A percentile compares a stretch with the other conserved stretches of the same genome.
phyloP scores from a whole-genome alignment of 768 basidiomycete genomes.

The Daedaleopsis nitida region DNA sequence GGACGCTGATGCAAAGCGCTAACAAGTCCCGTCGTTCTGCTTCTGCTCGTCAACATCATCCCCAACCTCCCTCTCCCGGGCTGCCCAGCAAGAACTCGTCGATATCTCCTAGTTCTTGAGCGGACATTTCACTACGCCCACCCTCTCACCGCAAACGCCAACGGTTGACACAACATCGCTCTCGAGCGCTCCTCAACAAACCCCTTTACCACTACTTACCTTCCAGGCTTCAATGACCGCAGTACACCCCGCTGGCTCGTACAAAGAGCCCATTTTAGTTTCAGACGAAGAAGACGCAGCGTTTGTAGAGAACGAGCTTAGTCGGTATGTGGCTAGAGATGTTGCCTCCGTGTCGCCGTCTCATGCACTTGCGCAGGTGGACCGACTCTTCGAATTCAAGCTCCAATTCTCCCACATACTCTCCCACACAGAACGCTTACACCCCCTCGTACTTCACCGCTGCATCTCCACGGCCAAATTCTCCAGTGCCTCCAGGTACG shows the following conservation, averaged over 20 bases:
- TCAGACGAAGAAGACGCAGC: conserved; percentile 32
- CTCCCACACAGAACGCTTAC: neutral
- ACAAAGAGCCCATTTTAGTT: conserved; percentile 26
- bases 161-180: neutral
- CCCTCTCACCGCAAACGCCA: too few relatives aligned
- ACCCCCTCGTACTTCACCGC: neutral
- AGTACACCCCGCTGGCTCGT: conserved; percentile 22
- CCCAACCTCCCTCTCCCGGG: too few relatives aligned
- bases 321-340: neutral
- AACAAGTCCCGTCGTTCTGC: too few relatives aligned
- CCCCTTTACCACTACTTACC: neutral
- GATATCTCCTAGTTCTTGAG: too few relatives aligned
- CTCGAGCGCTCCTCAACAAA: neutral
- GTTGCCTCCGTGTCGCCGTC: neutral
- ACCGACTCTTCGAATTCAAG: neutral
- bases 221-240: conserved; percentile 12
- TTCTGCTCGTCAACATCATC: too few relatives aligned
- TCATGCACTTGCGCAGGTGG: neutral
- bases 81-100: too few relatives aligned
- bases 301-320: conserved; percentile 26
- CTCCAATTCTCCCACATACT: neutral
- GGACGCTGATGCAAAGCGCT: too few relatives aligned
- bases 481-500: neutral
- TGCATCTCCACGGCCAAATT: neutral
- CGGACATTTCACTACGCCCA: too few relatives aligned